Base-by-base conservation (phyloP, 2,329 filamentous ascomycete genomes). In the Neofusicoccum umdonicola region DNA sequence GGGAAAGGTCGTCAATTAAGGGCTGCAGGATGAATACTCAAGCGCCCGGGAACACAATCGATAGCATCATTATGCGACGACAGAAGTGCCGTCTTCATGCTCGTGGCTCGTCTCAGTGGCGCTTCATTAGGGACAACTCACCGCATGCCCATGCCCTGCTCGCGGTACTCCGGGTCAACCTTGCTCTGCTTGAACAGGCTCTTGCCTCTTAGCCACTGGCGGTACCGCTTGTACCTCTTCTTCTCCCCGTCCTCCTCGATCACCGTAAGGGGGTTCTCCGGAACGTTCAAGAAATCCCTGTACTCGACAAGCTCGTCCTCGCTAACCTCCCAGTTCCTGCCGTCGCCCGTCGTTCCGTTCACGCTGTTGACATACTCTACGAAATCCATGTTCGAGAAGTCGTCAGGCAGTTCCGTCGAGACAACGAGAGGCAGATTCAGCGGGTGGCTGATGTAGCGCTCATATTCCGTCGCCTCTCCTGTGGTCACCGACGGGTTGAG, bases 151-250 rank as follows among this genome's bases (percentile, higher is more conserved):
- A 56, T 27, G 3, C 58, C 17, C 11, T 57, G 35, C n/a, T 56
- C 50, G 8, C 48, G 51, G 65, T 74, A 83, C 73, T 83, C 81
- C 1, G 81, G 81, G 77, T 83, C 81, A 44, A 83, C 80, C 69
- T 83, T 83, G 67, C 81, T 83, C 82, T 97, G 93, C 79, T 98
- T 98, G 77, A 98, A 98, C 72, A 98, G 85, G 71, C 92, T 97
- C 81, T 97, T 98, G 17, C 94, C 94, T 67, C 88, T 86, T 73
- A 99, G 82, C 94, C 95, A 99, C 79, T 97, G 96, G 72, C 89
- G 83, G 78, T 99, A 99, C 9, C 93, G 91, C 79, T 97, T 98
- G 78, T 99, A 99, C 70, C 95, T 84, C 84, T 98, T 97, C 85
- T 96, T 98, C 45, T 85, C 84, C 51, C 88, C 84, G 76, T 98